A percentile compares a stretch with the other conserved stretches of the same genome.
Conservation (phyloP, 2,329 filamentous ascomycete species). For the Sporothrix brasiliensis region DNA sequence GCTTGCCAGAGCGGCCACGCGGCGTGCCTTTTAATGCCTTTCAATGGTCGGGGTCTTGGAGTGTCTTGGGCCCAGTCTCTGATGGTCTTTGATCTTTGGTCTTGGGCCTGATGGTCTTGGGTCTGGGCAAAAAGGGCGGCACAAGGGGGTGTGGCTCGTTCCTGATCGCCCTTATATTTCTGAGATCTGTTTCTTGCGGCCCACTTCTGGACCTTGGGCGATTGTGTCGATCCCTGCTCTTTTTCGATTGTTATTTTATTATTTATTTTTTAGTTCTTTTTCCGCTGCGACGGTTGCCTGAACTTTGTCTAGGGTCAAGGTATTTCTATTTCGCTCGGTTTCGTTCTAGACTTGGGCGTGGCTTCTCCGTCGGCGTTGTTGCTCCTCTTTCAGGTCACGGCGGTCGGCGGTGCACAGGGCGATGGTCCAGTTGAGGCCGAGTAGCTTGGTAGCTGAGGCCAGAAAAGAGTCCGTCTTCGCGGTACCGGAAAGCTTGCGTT, state of each 20-base stretch:
- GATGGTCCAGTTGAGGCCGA: background rate
- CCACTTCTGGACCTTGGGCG: background rate
- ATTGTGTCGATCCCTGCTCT: constrained; percentile 13
- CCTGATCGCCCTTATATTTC: constrained; percentile 20
- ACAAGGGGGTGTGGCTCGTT: constrained; percentile 17
- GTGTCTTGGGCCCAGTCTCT: too few species aligned
- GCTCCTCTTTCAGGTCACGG: background rate
- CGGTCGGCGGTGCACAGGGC: background rate
- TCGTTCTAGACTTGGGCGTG: background rate
- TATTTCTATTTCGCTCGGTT: too few species aligned
- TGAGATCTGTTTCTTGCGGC: background rate
- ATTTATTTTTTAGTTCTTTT: too few species aligned
- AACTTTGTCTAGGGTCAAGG: too few species aligned
- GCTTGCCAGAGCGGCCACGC: background rate
- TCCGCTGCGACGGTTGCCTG: too few species aligned
- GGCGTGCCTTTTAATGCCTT: background rate
- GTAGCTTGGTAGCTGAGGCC: background rate
- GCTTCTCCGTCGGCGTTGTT: background rate
- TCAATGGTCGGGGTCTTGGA: background rate
- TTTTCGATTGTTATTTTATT: background rate
- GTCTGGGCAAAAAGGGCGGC: background rate
- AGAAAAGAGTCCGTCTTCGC: background rate
- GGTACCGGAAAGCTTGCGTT: constrained; percentile 2
- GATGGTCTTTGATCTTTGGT: background rate
- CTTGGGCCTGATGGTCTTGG: too few species aligned